A percentile compares a stretch with the other conserved stretches of the same genome.
Evolutionary conservation across 345 rosid species (phyloP).

Genomic region (Firmiana major): DNA sequence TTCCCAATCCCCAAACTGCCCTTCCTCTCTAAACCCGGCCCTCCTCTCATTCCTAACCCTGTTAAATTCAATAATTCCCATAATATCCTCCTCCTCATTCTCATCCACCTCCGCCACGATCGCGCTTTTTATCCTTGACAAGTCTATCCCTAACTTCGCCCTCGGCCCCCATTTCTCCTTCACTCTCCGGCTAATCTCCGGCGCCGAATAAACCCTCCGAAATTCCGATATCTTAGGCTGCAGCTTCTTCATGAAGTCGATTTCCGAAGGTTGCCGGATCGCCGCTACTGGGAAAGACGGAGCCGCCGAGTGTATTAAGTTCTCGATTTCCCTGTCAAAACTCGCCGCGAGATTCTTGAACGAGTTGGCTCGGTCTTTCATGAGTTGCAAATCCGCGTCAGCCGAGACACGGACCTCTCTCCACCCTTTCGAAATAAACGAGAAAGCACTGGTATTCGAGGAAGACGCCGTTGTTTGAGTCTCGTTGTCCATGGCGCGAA

Average conservation of each 20-base stretch:
- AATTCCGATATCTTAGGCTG: conserved; percentile 89
- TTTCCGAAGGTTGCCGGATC: conserved; percentile 50
- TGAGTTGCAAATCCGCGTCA: conserved; percentile 85
- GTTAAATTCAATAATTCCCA: conserved; percentile 42
- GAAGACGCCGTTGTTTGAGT: conserved; percentile 33
- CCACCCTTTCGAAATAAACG: conserved; percentile 85
- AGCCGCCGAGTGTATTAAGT: conserved; percentile 66
- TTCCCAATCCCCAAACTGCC: conserved; percentile 62
- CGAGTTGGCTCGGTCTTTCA: conserved; percentile 79
- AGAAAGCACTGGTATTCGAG: conserved; percentile 57
- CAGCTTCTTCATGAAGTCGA: conserved; percentile 78
- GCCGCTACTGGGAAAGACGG: conserved; percentile 54
- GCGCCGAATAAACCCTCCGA: conserved; percentile 85
- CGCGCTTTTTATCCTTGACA: conserved; percentile 78
- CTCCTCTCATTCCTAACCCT: conserved; percentile 47
- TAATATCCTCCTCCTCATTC: conserved; percentile 25
- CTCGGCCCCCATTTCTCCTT: conserved; percentile 79
- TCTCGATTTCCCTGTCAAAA: conserved; percentile 86
- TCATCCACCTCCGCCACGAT: conserved; percentile 60
- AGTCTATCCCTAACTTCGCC: conserved; percentile 70
- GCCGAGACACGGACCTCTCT: conserved; percentile 89
- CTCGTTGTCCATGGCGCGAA: conserved; percentile 41
- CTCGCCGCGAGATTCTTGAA: conserved; percentile 83
- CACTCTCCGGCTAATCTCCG: conserved; percentile 81
- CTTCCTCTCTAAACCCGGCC: conserved; percentile 49